These are phyloP conservation scores for Fusarium coffeatum DNA, from an alignment of 2,329 filamentous ascomycete species.

Conservation along the genomic window DNA sequence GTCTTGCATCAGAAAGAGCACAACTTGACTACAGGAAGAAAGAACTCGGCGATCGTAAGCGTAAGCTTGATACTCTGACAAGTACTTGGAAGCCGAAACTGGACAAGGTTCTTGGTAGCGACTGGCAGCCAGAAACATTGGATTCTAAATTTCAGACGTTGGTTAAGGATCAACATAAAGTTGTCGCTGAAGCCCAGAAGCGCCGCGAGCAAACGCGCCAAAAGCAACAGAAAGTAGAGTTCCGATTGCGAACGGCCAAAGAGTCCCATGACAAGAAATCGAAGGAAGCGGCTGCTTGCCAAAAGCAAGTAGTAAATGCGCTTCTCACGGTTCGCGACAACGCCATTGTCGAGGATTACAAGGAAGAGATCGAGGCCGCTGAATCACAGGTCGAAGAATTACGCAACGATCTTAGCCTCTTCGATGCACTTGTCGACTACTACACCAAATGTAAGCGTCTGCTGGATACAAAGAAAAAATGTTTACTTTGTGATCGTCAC, in stretches of 20 bases:
- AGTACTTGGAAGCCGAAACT: constrained; percentile 80
- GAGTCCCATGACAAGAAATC: constrained; percentile 73
- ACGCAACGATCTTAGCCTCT: constrained; percentile 75
- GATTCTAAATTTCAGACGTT: constrained; percentile 76
- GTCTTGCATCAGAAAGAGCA: constrained; percentile 83
- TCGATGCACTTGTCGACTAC: constrained; percentile 76
- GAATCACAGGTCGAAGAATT: constrained; percentile 69
- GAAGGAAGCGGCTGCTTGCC: constrained; percentile 70
- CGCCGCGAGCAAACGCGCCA: constrained; percentile 76
- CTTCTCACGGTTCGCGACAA: constrained; percentile 59
- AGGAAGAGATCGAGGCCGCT: constrained; percentile 62
- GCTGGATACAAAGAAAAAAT: constrained; percentile 76
- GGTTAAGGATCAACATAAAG: constrained; percentile 66
- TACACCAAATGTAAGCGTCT: constrained; percentile 75
- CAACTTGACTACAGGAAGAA: constrained; percentile 86
- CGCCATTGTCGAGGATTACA: constrained; percentile 65
- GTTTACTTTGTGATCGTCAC: constrained; percentile 78
- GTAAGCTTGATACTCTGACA: constrained; percentile 80
- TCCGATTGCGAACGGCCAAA: constrained; percentile 73
- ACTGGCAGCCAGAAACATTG: constrained; percentile 77
- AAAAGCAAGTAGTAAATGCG: constrained; percentile 65
- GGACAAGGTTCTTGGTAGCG: constrained; percentile 68
- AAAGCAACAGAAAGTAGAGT: constrained; percentile 81
- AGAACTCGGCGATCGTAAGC: constrained; percentile 78
- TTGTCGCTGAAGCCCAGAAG: constrained; percentile 73